phyloP scores from a whole-genome alignment of 2,329 filamentous ascomycete genomes.

The Fusarium piperis region DNA sequence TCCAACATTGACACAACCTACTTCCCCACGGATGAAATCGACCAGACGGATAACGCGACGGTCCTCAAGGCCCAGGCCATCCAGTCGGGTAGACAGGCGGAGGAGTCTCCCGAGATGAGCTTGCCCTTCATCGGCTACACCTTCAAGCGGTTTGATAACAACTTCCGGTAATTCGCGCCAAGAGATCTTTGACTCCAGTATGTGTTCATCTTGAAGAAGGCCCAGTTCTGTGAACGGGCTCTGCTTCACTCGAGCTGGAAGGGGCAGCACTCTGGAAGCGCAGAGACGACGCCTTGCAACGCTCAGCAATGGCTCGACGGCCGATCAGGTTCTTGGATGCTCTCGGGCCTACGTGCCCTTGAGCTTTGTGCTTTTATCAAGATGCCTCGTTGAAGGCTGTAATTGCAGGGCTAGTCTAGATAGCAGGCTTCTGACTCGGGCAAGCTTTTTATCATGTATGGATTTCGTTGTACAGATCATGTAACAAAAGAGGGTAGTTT shows the following conservation, averaged over 20 bases:
- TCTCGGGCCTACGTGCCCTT: background rate
- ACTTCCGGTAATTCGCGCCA: slow-evolving; percentile 61
- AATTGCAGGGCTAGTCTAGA: slow-evolving; percentile 18
- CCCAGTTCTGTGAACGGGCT: slow-evolving; percentile 35
- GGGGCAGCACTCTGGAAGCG: slow-evolving; percentile 5
- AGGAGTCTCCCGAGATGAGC: slow-evolving; percentile 93
- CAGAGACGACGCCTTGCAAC: background rate
- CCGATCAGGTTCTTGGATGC: slow-evolving; percentile 10
- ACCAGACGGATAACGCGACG: slow-evolving; percentile 93
- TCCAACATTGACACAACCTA: slow-evolving; percentile 97
- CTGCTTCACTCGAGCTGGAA: slow-evolving; percentile 1
- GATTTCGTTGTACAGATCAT: slow-evolving; percentile 36
- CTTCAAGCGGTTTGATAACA: slow-evolving; percentile 93
- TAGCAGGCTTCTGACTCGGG: slow-evolving; percentile 24
- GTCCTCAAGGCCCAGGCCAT: slow-evolving; percentile 85
- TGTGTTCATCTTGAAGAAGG: background rate
- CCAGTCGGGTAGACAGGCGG: slow-evolving; percentile 70
- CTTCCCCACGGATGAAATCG: slow-evolving; percentile 98
- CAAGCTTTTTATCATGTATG: slow-evolving; percentile 21
- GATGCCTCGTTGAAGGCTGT: slow-evolving; percentile 11
- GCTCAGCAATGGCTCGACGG: slow-evolving; percentile 7
- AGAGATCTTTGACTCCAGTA: background rate
- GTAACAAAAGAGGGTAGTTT: slow-evolving; percentile 32
- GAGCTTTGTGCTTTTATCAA: slow-evolving; percentile 9
- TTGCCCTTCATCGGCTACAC: slow-evolving; percentile 76